These are phyloP conservation scores for Ascobolus immersus DNA, from an alignment of 495 filamentous ascomycete species.

Conservation along the genomic window DNA sequence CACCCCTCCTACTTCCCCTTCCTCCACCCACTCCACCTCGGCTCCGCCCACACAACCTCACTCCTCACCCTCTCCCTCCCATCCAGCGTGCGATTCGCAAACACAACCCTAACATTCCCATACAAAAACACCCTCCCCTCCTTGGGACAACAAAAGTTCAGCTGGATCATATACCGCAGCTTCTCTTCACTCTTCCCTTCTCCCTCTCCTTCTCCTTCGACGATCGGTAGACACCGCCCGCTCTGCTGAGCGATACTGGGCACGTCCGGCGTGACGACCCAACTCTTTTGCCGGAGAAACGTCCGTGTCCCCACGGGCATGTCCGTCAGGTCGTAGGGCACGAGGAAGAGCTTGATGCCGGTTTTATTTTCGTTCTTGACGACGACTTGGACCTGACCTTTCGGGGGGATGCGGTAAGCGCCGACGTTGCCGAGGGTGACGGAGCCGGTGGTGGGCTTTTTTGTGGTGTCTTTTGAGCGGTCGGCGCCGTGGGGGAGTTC, in stretches of 20 bases:
- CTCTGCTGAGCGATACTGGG: too few species aligned
- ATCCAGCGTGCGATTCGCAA: constrained; percentile 91
- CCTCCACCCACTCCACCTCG: constrained; percentile 67
- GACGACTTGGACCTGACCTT: constrained; percentile 86
- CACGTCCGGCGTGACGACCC: constrained; percentile 25
- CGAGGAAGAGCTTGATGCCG: constrained; percentile 34
- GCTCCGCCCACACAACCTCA: constrained; percentile 73
- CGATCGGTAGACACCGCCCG: too few species aligned
- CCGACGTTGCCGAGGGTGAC: constrained; percentile 51
- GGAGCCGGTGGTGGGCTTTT: constrained; percentile 22
- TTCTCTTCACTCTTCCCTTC: constrained; percentile 45
- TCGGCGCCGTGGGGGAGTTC: constrained; percentile 61
- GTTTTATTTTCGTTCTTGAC: constrained; percentile 23
- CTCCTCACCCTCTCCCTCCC: constrained; percentile 83
- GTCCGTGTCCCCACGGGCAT: constrained; percentile 94
- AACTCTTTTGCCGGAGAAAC: constrained; percentile 84
- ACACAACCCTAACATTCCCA: constrained; percentile 79
- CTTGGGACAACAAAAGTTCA: constrained; percentile 76
- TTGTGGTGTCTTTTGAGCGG: constrained; percentile 20
- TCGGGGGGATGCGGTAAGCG: constrained; percentile 81
- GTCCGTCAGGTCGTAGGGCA: constrained; percentile 83
- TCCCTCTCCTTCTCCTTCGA: constrained; percentile 10
- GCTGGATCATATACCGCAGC: constrained; percentile 72
- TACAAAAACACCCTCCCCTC: constrained; percentile 73
- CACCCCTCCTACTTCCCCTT: constrained; percentile 32